Conservation (phyloP, 2,329 filamentous ascomycete species). For the Scolecobasidium constrictum region DNA sequence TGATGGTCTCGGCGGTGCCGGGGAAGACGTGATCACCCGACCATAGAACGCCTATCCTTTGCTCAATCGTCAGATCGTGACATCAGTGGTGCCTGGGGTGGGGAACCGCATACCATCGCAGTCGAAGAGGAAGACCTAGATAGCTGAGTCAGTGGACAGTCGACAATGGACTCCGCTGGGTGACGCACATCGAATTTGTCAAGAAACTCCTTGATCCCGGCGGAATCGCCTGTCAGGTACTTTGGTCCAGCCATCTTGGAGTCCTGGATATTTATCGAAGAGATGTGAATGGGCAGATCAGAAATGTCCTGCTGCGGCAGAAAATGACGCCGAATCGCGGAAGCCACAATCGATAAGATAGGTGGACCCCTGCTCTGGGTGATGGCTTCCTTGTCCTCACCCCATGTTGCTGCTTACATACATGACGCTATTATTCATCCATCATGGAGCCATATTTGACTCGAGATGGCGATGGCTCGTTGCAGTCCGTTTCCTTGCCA, state of each 20-base stretch:
- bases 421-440: no score
- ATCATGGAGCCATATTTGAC: no score
- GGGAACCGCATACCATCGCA: conserved; percentile 66
- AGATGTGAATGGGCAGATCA: conserved; percentile 1
- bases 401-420: no score
- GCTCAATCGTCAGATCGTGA: conserved; percentile 12
- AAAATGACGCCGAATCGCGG: no score
- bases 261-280: neutral
- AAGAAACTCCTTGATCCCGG: conserved; percentile 71
- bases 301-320: no score
- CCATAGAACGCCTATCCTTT: conserved; percentile 77
- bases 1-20: conserved; percentile 72
- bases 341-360: no score
- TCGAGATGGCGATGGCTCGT: no score
- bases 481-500: no score
- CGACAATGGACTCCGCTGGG: neutral
- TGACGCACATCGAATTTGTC: conserved; percentile 77
- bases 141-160: conserved; percentile 17
- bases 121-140: conserved; percentile 82
- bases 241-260: conserved; percentile 26
- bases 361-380: no score
- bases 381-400: no score
- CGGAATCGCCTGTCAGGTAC: conserved; percentile 69
- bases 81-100: neutral
- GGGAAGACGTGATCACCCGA: conserved; percentile 86